These are phyloP conservation scores for Auricularia cornea DNA, from an alignment of 768 basidiomycete genomes.

Conservation along the genomic window DNA sequence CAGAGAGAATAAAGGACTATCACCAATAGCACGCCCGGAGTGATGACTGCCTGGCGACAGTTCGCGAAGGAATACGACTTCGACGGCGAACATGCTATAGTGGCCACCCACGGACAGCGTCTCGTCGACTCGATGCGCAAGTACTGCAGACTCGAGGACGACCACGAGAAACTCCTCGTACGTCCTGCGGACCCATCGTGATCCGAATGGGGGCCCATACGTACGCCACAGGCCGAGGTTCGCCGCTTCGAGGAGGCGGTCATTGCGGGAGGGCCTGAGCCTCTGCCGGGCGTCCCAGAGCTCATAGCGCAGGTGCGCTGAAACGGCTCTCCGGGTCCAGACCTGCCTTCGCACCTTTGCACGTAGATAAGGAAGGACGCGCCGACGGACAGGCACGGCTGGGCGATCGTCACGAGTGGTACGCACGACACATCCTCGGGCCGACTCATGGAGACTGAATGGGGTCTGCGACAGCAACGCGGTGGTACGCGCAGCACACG, in stretches of 20 bases:
- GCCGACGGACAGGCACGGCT: constrained; percentile 43
- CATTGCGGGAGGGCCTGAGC: constrained; percentile 49
- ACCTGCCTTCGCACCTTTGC: neutral
- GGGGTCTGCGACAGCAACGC: constrained; percentile 69
- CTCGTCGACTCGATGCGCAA: constrained; percentile 67
- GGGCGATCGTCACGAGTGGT: constrained; percentile 87
- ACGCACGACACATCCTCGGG: constrained; percentile 8
- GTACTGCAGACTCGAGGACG: constrained; percentile 53
- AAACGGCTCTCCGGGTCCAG: neutral
- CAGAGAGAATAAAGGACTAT: constrained; percentile 41
- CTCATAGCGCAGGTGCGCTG: constrained; percentile 46
- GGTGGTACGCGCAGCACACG: constrained; percentile 59
- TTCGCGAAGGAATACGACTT: constrained; percentile 60
- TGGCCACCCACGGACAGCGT: constrained; percentile 61
- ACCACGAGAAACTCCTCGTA: constrained; percentile 50
- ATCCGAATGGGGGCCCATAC: constrained; percentile 6
- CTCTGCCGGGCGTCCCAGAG: constrained; percentile 55
- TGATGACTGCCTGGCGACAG: constrained; percentile 66
- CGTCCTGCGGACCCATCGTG: constrained; percentile 23
- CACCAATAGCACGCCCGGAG: constrained; percentile 78
- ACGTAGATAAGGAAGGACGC: constrained; percentile 2
- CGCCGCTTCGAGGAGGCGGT: constrained; percentile 74
- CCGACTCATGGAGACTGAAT: too few species aligned
- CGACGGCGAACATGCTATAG: constrained; percentile 37
- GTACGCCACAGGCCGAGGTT: constrained; percentile 46